Evolutionary conservation across 768 basidiomycete species (phyloP).

Genomic region (Kwoniella dendrophila): DNA sequence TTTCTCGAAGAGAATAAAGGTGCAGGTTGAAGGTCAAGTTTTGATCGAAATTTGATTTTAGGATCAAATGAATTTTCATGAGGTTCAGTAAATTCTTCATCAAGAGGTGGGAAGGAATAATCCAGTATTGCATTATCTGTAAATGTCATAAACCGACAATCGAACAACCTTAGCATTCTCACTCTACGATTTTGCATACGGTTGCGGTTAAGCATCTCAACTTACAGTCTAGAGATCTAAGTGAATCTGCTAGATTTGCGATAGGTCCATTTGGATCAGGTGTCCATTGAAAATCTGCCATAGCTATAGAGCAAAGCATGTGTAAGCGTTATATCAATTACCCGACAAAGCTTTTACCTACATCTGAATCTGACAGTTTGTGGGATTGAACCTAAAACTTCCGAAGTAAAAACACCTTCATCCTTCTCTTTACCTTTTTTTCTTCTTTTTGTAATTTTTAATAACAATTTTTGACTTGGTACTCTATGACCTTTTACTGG

Average conservation of each 20-base stretch:
- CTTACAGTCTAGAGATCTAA: conserved; percentile 82
- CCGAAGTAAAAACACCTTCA: conserved; percentile 39
- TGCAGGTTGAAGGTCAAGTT: conserved; percentile 75
- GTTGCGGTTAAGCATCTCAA: neutral
- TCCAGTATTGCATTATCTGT: conserved; percentile 72
- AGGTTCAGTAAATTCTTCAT: conserved; percentile 67
- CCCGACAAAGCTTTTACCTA: conserved; percentile 58
- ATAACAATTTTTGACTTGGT: conserved; percentile 73
- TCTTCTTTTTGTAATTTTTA: conserved; percentile 78
- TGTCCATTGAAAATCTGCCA: conserved; percentile 91
- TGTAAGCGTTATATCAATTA: neutral
- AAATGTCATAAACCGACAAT: neutral
- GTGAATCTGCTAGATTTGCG: conserved; percentile 68
- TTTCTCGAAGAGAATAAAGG: conserved; percentile 73
- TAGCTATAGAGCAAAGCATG: conserved; percentile 61
- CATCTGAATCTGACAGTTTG: conserved; percentile 89
- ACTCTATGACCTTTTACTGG: conserved; percentile 80
- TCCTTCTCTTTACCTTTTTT: conserved; percentile 50
- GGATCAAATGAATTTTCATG: conserved; percentile 13
- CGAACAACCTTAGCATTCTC: neutral
- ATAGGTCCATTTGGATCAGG: conserved; percentile 74
- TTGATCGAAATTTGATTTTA: conserved; percentile 55
- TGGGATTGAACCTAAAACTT: conserved; percentile 68
- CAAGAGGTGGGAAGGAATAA: conserved; percentile 71
- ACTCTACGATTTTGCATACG: neutral